phyloP scores from a whole-genome alignment of 1,284 basidiomycete species.

The Tilletiopsis washingtonensis region DNA sequence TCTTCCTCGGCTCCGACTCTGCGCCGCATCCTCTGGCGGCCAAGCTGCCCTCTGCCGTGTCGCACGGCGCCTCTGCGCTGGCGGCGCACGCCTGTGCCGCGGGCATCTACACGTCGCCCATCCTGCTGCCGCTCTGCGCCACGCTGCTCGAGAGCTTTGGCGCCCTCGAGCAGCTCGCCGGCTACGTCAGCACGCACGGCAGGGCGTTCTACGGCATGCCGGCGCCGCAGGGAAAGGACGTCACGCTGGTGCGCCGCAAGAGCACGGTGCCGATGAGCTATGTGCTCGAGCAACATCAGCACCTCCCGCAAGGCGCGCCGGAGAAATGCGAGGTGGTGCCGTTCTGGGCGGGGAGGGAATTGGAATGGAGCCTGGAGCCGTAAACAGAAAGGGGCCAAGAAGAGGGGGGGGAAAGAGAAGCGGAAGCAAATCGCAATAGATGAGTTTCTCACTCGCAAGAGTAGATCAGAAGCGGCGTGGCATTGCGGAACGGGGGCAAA shows the following conservation, averaged over 20 bases:
- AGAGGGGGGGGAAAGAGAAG: no score
- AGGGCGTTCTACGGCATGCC: constrained; percentile 38
- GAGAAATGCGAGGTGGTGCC: constrained; percentile 60
- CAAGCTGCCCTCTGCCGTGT: constrained; percentile 59
- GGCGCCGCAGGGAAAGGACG: constrained; percentile 3
- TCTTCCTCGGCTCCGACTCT: constrained; percentile 96
- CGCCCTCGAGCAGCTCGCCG: constrained; percentile 37
- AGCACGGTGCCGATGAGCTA: constrained; percentile 30
- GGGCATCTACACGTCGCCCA: constrained; percentile 44
- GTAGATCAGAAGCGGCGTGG: no score
- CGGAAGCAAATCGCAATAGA: no score
- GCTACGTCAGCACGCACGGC: constrained; percentile 37
- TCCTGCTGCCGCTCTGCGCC: constrained; percentile 43
- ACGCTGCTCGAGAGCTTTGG: constrained; percentile 44
- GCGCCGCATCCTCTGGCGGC: constrained; percentile 79
- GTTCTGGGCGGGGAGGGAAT: constrained; percentile 79
- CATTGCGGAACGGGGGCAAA: no score
- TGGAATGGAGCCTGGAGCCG: no score
- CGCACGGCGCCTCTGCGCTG: constrained; percentile 7
- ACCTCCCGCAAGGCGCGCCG: constrained; percentile 18
- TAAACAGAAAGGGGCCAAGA: no score
- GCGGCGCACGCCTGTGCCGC: constrained; percentile 34
- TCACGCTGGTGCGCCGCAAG: constrained; percentile 18
- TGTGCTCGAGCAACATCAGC: constrained; percentile 20
- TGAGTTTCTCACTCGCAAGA: no score